phyloP scores from a whole-genome alignment of 1,284 basidiomycete genomes.

The Ganoderma sinense region DNA sequence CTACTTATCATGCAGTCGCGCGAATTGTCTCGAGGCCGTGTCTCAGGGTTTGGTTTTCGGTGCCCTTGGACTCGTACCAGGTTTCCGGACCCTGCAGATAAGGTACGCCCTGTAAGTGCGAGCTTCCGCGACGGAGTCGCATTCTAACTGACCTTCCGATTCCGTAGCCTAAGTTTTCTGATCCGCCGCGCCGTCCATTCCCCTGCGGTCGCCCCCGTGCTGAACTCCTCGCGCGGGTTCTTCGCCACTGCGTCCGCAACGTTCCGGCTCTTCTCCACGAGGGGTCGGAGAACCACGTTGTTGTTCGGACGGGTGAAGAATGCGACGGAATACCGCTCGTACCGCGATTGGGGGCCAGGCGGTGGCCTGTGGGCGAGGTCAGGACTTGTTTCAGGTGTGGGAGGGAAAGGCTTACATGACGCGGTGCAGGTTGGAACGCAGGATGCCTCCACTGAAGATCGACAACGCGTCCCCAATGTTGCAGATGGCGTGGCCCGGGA shows the following conservation, averaged over 20 bases:
- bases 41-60: constrained; percentile 29
- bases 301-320: constrained; percentile 49
- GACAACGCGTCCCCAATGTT: constrained; percentile 47
- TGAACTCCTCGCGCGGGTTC: constrained; percentile 43
- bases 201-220: constrained; percentile 50
- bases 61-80: constrained; percentile 36
- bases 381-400: constrained; percentile 4
- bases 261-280: constrained; percentile 53
- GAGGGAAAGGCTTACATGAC: constrained; percentile 38
- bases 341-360: constrained; percentile 42
- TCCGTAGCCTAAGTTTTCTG: constrained; percentile 53
- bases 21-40: constrained; percentile 20
- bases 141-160: constrained; percentile 44
- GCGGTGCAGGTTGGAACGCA: constrained; percentile 46
- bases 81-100: constrained; percentile 33
- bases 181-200: constrained; percentile 60
- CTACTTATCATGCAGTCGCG: constrained; percentile 21
- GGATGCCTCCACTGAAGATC: constrained; percentile 48
- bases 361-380: constrained; percentile 36
- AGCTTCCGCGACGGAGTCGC: constrained; percentile 10
- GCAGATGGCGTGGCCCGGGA: constrained; percentile 46
- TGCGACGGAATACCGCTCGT: constrained; percentile 44
- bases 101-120: not conserved
- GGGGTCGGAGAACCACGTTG: constrained; percentile 38
- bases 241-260: constrained; percentile 50